Conservation (phyloP, 805 yeast genomes). For the Schizosaccharomyces japonicus region DNA sequence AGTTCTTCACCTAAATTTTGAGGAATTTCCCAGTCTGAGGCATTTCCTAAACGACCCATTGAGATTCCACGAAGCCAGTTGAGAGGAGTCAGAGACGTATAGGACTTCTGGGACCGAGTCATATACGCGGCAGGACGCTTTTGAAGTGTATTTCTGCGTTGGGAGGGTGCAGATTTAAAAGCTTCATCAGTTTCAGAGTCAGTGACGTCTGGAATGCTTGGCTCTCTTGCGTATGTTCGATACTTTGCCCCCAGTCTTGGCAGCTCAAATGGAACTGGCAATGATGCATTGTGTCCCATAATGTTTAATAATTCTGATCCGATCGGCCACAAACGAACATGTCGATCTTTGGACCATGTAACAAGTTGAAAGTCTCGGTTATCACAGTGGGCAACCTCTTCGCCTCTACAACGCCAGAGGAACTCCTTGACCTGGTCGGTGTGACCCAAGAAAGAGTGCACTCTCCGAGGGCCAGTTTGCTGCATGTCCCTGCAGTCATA, state of each 20-base stretch:
- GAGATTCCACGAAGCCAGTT: constrained; percentile 88
- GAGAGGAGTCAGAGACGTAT: constrained; percentile 32
- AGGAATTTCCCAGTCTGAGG: constrained; percentile 13
- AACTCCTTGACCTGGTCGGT: constrained; percentile 68
- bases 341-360: constrained; percentile 82
- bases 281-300: constrained; percentile 18
- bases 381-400: constrained; percentile 21
- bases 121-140: constrained; percentile 6
- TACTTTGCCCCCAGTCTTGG: constrained; percentile 23
- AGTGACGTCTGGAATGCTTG: constrained; percentile 11
- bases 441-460: constrained; percentile 53
- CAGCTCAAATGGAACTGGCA: constrained; percentile 18
- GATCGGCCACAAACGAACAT: constrained; percentile 60
- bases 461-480: constrained; percentile 22
- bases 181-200: not conserved
- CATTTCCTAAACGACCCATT: constrained; percentile 26
- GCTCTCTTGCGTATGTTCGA: constrained; percentile 30
- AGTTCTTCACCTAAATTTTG: constrained; percentile 80
- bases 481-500: constrained; percentile 5
- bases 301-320: constrained; percentile 24
- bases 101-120: constrained; percentile 9
- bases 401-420: constrained; percentile 53
- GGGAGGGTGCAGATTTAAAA: not conserved
- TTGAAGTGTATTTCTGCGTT: not conserved
- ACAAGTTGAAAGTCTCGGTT: constrained; percentile 76